Percentiles rank a stretch among this genome's conserved stretches.
Conservation (phyloP, 2,329 filamentous ascomycete genomes). For the Colletotrichum sojae region DNA sequence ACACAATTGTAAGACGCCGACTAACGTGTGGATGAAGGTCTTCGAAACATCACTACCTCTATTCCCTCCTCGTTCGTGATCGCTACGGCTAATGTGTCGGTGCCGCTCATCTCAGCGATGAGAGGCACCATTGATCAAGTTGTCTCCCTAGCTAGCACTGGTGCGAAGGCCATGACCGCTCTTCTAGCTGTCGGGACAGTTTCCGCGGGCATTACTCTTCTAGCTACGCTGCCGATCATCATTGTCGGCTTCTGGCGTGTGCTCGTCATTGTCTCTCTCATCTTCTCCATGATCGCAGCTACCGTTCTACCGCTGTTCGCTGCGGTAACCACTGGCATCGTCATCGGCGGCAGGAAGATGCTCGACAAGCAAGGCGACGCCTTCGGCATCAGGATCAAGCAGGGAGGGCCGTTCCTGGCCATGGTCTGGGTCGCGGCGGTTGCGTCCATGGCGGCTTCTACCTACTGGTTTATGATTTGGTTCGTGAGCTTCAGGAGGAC, state of each 20-base stretch:
- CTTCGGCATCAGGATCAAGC: slow-evolving; percentile 37
- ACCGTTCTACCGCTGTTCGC: slow-evolving; percentile 39
- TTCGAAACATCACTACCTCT: slow-evolving; percentile 42
- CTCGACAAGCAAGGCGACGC: slow-evolving; percentile 33
- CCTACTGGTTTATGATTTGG: slow-evolving; percentile 45
- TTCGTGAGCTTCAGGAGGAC: slow-evolving; percentile 44
- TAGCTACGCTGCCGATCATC: slow-evolving; percentile 41
- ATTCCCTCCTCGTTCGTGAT: slow-evolving; percentile 44
- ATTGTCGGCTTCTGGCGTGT: slow-evolving; percentile 36
- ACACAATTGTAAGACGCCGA: rapidly evolving
- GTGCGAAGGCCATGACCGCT: slow-evolving; percentile 40
- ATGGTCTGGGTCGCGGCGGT: slow-evolving; percentile 43
- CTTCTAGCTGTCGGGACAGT: slow-evolving; percentile 42
- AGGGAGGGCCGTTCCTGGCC: slow-evolving; percentile 40
- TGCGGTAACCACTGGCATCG: slow-evolving; percentile 33
- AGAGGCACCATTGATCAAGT: slow-evolving; percentile 36
- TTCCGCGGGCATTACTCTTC: slow-evolving; percentile 36
- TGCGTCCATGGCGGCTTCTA: slow-evolving; percentile 19
- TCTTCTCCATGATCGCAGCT: slow-evolving; percentile 35
- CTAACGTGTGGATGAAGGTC: slow-evolving; percentile 29
- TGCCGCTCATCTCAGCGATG: slow-evolving; percentile 43
- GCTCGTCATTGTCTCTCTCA: slow-evolving; percentile 35
- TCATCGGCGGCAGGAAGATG: slow-evolving; percentile 29
- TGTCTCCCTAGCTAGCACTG: slow-evolving; percentile 37
- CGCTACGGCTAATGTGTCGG: slow-evolving; percentile 43